A percentile compares a stretch with the other conserved stretches of the same genome.
phyloP scores from a whole-genome alignment of 306 rosid genomes.

The Geum urbanum region DNA sequence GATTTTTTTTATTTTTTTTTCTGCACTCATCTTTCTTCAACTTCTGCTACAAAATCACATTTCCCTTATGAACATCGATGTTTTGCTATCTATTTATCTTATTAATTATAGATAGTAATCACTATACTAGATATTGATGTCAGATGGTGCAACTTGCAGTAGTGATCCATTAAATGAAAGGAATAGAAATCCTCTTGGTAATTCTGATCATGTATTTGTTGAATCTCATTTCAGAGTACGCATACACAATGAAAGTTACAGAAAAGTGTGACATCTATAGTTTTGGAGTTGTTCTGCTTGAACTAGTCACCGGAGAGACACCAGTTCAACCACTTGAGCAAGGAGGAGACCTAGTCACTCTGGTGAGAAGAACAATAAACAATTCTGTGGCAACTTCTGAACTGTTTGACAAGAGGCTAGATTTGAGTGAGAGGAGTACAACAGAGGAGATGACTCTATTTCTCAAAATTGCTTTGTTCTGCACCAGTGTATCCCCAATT shows the following conservation, averaged over 20 bases:
- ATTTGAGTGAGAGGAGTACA: constrained; percentile 40
- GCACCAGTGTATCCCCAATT: constrained; percentile 66
- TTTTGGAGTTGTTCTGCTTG: constrained; percentile 75
- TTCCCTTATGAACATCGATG: background rate
- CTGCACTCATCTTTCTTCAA: background rate
- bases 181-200: background rate
- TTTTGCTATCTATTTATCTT: background rate
- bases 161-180: background rate
- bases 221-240: constrained; percentile 53
- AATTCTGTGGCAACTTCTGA: constrained; percentile 38
- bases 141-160: background rate
- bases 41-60: background rate
- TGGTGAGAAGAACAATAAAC: constrained; percentile 61
- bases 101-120: background rate
- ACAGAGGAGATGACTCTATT: constrained; percentile 63
- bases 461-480: constrained; percentile 71
- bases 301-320: constrained; percentile 56
- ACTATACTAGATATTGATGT: background rate
- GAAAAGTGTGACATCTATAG: constrained; percentile 83
- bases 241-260: constrained; percentile 79
- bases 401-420: constrained; percentile 55
- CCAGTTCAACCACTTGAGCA: constrained; percentile 80
- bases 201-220: constrained; percentile 17
- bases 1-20: background rate
- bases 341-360: constrained; percentile 67